Percentiles rank a stretch among this genome's conserved stretches.
Evolutionary conservation across 768 basidiomycete genomes (phyloP).

Genomic region (Melanogaster broomeanus): DNA sequence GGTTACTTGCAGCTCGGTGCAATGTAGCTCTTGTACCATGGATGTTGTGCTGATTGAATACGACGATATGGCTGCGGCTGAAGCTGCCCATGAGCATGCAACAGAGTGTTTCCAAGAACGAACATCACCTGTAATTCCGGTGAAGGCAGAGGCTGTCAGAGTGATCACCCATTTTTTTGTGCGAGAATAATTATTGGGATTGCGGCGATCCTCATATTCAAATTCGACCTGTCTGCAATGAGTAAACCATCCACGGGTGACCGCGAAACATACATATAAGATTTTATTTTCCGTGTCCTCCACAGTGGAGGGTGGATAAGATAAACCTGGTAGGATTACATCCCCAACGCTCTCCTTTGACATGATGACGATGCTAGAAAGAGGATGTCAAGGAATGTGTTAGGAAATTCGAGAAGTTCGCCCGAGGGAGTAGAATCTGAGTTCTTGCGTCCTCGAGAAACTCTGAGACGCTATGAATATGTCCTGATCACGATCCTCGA

Average conservation of each 20-base stretch:
- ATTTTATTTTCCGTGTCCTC: slow-evolving; percentile 2
- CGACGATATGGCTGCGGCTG: slow-evolving; percentile 51
- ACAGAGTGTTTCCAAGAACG: not conserved
- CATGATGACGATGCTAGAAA: slow-evolving; percentile 7
- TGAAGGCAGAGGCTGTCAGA: slow-evolving; percentile 28
- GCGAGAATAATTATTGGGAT: slow-evolving; percentile 39
- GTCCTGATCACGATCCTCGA: slow-evolving; percentile 1
- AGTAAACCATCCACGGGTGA: not conserved
- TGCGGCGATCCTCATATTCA: slow-evolving; percentile 36
- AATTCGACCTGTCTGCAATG: slow-evolving; percentile 38
- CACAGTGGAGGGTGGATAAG: not conserved
- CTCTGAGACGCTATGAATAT: slow-evolving; percentile 15
- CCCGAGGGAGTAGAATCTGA: too few species aligned
- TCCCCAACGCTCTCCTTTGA: slow-evolving; percentile 3
- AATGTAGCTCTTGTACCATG: slow-evolving; percentile 49
- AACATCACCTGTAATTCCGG: slow-evolving; percentile 19
- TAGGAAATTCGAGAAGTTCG: not conserved
- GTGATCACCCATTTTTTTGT: slow-evolving; percentile 46
- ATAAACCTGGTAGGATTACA: not conserved
- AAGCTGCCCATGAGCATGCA: not conserved
- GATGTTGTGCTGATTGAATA: slow-evolving; percentile 57
- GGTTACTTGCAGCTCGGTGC: slow-evolving; percentile 44
- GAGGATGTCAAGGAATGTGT: not conserved
- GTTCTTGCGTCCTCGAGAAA: not conserved
- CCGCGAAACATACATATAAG: slow-evolving; percentile 9